A percentile compares a stretch with the other conserved stretches of the same genome.
phyloP scores from a whole-genome alignment of 2,329 filamentous ascomycete genomes.

The Xenosphaeropsis pyriputrescens region DNA sequence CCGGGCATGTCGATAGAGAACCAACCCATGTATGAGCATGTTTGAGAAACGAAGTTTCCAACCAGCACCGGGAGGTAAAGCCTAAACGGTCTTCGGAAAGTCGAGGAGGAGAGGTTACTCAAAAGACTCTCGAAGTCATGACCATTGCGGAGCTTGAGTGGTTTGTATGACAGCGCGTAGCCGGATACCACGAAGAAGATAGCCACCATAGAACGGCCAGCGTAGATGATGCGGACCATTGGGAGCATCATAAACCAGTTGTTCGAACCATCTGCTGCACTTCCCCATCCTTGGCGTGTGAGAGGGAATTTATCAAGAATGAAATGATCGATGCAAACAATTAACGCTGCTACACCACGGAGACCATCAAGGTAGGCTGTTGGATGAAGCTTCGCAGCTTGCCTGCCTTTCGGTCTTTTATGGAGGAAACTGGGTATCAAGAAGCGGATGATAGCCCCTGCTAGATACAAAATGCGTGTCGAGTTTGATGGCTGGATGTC shows the following conservation, averaged over 20 bases:
- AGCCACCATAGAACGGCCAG: conserved; percentile 27
- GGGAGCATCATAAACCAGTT: conserved; percentile 22
- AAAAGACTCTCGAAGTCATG: conserved; percentile 19
- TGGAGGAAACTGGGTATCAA: no score
- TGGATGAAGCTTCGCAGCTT: conserved; percentile 6
- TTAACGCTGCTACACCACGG: conserved; percentile 26
- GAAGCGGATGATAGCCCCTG: no score
- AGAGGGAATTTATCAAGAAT: conserved; percentile 12
- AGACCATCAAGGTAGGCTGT: conserved; percentile 29
- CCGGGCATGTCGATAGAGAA: conserved; percentile 11
- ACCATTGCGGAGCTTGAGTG: conserved; percentile 20
- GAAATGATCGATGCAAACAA: conserved; percentile 28
- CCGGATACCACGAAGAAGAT: conserved; percentile 32
- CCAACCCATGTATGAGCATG: conserved; percentile 6
- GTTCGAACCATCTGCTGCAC: conserved; percentile 13
- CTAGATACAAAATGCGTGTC: no score
- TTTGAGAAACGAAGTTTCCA: conserved; percentile 19
- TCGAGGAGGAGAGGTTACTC: conserved; percentile 22
- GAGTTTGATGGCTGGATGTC: no score
- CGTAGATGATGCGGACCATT: conserved; percentile 22
- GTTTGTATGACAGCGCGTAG: conserved; percentile 25
- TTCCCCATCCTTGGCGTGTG: not conserved
- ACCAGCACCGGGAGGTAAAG: conserved; percentile 25
- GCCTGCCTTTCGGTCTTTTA: not conserved
- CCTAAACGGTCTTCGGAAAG: conserved; percentile 26